Base-by-base conservation (phyloP, 257 asterid genomes). In the Scutellaria minor region DNA sequence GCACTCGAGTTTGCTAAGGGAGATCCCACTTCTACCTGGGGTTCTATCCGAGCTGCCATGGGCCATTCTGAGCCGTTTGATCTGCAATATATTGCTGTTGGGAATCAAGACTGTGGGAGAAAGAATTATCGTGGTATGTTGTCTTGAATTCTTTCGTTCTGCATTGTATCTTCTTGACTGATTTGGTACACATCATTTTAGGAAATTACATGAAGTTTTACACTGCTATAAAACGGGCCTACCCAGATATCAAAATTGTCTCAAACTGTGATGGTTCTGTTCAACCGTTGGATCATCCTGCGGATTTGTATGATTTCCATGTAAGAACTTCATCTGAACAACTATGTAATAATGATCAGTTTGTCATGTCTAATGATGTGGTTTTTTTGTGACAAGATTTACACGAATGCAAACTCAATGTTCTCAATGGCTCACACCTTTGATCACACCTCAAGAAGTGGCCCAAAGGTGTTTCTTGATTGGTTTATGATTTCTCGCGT, bases 1-100 rank as follows among this genome's bases (percentile, higher is more conserved):
- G 96, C 96, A 14, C 83, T 95, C 14, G 96, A 95, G 87, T 95
- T 95, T 79, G 96, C 96, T 14, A 86, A 82, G 72, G 99, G 99
- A 62, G 87, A 78, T 65, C 77, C 85, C 15, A 66, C 66, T 37
- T 83, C 99, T 39, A 76, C 68, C 70, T 87, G 97, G 96, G 99
- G 99, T 61, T 87, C 99, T 9, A 45, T 88, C 70, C 84, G 99
- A 72, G 95, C 93, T 65, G 75, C 83, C 76, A 82, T 95, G 97
- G 99, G 97, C 69, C 99, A 86, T 59, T 77, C 84, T 8, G 89
- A 87, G 72, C 98, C 98, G 22, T 95, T 95, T 77, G 91, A 88
- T 83, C 78, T 95, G 85, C 88, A 78, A 71, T 87, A 92, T 15
- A 87, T 92, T 47, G 98, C 97, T 5, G 61, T 86, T 5, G 98